phyloP scores from a whole-genome alignment of 805 yeast species.

The Teunomyces stri region DNA sequence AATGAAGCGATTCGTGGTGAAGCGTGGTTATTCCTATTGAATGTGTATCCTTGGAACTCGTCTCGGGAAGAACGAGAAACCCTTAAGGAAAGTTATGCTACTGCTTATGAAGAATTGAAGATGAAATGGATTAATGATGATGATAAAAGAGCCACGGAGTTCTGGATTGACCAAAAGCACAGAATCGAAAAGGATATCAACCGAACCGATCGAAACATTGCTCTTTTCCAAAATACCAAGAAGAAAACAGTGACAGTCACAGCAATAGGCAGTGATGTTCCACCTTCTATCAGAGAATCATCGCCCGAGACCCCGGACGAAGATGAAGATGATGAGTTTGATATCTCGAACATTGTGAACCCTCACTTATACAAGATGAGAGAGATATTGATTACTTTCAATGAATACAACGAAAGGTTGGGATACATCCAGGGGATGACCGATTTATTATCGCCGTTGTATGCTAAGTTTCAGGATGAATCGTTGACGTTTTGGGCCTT shows the following conservation, averaged over 20 bases:
- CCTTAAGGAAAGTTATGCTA: constrained; percentile 52
- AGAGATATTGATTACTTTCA: constrained; percentile 80
- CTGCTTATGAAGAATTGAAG: constrained; percentile 64
- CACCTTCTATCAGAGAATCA: constrained; percentile 22
- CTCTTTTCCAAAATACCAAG: constrained; percentile 52
- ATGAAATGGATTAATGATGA: constrained; percentile 63
- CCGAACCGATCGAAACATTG: constrained; percentile 80
- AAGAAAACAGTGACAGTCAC: constrained; percentile 31
- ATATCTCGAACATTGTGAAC: constrained; percentile 65
- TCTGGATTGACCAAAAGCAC: constrained; percentile 85
- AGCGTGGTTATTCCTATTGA: constrained; percentile 85
- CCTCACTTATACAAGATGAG: constrained; percentile 70
- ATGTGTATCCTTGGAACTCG: constrained; percentile 87
- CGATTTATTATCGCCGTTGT: constrained; percentile 85
- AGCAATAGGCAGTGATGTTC: constrained; percentile 20
- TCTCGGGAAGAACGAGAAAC: constrained; percentile 64
- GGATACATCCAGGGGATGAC: constrained; percentile 99
- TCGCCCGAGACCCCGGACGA: constrained; percentile 36
- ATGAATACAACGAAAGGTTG: constrained; percentile 74
- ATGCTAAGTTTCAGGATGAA: constrained; percentile 65
- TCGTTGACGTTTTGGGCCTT: constrained; percentile 86
- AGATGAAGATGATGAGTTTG: constrained; percentile 45
- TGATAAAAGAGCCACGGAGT: constrained; percentile 51
- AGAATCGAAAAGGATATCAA: constrained; percentile 92
- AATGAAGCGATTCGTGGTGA: constrained; percentile 55